Conservation (phyloP, 78 protist genomes). For the Paulinella micropora region DNA sequence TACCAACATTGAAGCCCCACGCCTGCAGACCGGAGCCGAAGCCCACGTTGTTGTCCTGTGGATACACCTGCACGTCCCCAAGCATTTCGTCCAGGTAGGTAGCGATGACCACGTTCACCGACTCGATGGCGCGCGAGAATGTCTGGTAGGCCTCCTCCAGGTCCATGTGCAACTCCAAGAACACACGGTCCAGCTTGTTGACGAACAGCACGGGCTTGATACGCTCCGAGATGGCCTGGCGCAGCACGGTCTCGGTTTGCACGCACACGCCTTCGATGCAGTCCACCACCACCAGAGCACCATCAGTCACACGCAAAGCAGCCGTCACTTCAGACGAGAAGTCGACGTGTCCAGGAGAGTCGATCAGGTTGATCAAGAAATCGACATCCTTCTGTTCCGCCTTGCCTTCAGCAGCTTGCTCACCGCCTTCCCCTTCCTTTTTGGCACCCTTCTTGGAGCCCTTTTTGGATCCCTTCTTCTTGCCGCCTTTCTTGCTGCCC, state of each 20-base stretch:
- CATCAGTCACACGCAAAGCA: conserved; percentile 99
- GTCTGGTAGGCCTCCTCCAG: conserved; percentile 22
- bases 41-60: background rate
- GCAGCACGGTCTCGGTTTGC: conserved; percentile 97
- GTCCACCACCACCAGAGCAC: conserved; percentile 99
- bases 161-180: conserved; percentile 46
- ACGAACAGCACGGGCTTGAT: conserved; percentile 66
- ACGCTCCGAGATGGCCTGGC: conserved; percentile 97
- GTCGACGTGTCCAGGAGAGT: conserved; percentile 96
- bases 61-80: background rate
- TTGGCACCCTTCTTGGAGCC: too few relatives aligned
- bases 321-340: conserved; percentile 97
- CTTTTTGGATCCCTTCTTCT: too few relatives aligned
- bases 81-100: background rate
- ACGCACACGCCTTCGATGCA: conserved; percentile 97
- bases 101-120: conserved; percentile 55
- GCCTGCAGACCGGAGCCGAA: background rate
- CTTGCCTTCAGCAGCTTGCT: too few relatives aligned
- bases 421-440: too few relatives aligned
- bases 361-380: conserved; percentile 92
- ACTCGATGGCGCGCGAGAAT: conserved; percentile 53
- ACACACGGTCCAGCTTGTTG: conserved; percentile 96
- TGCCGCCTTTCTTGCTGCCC: too few relatives aligned
- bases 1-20: background rate
- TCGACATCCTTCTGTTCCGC: conserved; percentile 8